A percentile compares a stretch with the other conserved stretches of the same genome.
Conservation (phyloP, 1,284 basidiomycete species). For the Puccinia polysora region DNA sequence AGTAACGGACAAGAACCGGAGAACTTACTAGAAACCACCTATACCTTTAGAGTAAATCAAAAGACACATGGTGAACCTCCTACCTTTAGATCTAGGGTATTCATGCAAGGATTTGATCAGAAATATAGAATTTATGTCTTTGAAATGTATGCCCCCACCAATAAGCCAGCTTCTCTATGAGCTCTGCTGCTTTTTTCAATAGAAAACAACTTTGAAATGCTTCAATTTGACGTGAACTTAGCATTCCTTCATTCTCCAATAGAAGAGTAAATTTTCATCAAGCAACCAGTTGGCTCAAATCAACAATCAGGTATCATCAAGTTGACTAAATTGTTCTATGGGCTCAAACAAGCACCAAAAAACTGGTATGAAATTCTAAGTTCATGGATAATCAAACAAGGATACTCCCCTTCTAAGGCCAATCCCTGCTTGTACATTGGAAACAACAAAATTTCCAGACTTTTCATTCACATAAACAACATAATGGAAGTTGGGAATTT, state of each 20-base stretch:
- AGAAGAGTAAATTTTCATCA: constrained; percentile 55
- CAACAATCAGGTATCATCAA: background rate
- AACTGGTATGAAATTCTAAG: background rate
- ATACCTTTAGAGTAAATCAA: constrained; percentile 54
- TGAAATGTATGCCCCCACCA: constrained; percentile 56
- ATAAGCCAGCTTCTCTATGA: constrained; percentile 52
- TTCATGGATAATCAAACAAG: background rate
- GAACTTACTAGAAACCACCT: constrained; percentile 51
- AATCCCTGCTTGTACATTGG: background rate
- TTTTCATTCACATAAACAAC: background rate
- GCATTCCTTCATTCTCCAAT: constrained; percentile 56
- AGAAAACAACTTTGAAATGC: constrained; percentile 50
- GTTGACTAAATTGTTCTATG: background rate
- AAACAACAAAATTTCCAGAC: too few relatives aligned
- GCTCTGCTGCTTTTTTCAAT: constrained; percentile 54
- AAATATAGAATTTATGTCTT: constrained; percentile 55
- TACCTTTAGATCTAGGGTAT: constrained; percentile 54
- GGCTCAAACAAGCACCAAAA: background rate
- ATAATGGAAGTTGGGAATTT: background rate
- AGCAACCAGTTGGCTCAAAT: constrained; percentile 49
- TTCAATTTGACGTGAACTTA: constrained; percentile 56
- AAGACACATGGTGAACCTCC: constrained; percentile 52
- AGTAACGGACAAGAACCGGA: background rate
- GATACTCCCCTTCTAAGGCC: background rate
- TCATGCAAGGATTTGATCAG: constrained; percentile 57